Evolutionary conservation across 805 yeast genomes (phyloP), one percentile per base, ranked within the genome.

Genomic region (Metschnikowia peoriensis): DNA sequence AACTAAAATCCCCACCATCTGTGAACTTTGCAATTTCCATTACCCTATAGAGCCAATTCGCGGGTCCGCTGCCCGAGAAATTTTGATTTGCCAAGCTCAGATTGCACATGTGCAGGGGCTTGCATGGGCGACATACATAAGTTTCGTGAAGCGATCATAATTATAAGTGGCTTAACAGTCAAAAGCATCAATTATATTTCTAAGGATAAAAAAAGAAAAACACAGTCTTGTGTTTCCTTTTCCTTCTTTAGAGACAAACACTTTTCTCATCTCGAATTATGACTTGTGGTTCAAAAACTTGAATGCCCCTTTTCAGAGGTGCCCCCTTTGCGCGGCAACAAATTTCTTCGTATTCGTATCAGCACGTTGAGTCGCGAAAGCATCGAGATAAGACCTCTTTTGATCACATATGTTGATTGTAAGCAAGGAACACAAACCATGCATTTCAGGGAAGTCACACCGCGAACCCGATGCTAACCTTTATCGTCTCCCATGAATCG

Each of bases 401-500:
- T 22, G 22, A 22, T 22, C 22, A 22, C 4, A 4, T 22, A 22
- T 2, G 22, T 22, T 22, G 2, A 22, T 22, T 22, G 22, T 22
- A 22, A 22, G 22, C 22, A 22, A 22, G 22, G 22, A 22, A 3
- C 22, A 22, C 22, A 22, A 22, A 22, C 22, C 22, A 22, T 22
- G 22, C 22, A 22, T 22, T 3, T 22, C 22, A 22, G 22, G 22
- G 22, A 14, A 38, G 17, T 11, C 17, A 38, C n/a, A 28, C 37
- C 50, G 41, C 44, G 44, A 17, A 7, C 4, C 17, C 10, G 14
- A 59, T 59, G 62, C 28, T 47, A 6, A 54, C 61, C 16, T 42
- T 65, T 14, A 56, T 64, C 8, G 46, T 65, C 14, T 45, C 56
- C 41, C 67, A 63, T 42, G 51, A 44, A 1, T 57, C 66, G 12